Conservation (phyloP, 345 rosid species). For the Cardiospermum halicacabum region DNA sequence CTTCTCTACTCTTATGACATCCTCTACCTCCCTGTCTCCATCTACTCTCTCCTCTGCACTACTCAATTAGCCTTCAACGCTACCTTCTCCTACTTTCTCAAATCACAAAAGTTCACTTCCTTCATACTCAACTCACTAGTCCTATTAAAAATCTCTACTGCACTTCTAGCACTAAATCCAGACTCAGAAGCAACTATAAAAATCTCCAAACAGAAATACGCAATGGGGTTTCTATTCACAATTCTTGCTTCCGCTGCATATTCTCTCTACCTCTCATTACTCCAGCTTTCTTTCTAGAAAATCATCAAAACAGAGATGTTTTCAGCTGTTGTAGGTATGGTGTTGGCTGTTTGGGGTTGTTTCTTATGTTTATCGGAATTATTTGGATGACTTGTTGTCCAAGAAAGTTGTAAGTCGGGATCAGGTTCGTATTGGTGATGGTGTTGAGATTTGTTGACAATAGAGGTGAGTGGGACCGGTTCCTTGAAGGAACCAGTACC, state of each 20-base stretch:
- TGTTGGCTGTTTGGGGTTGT: conserved; percentile 40
- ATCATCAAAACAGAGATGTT: conserved; percentile 18
- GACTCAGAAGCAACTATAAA: conserved; percentile 1
- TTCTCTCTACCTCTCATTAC: conserved; percentile 21
- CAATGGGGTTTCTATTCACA: conserved; percentile 31
- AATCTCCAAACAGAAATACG: conserved; percentile 14
- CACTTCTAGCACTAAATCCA: conserved; percentile 21
- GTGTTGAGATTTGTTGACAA: conserved; percentile 23
- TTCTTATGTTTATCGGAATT: conserved; percentile 37
- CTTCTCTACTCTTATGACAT: conserved; percentile 24
- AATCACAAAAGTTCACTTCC: conserved; percentile 34
- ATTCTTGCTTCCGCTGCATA: conserved; percentile 24
- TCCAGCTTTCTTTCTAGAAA: conserved; percentile 25
- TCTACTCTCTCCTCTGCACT: conserved; percentile 28
- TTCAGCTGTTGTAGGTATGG: conserved; percentile 25
- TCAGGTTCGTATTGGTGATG: conserved; percentile 2
- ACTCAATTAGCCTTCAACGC: conserved; percentile 35
- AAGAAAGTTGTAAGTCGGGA: neutral
- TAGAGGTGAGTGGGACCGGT: no score
- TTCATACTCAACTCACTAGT: conserved; percentile 24
- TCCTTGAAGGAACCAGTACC: no score
- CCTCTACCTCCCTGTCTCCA: conserved; percentile 34
- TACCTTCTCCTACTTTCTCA: conserved; percentile 34
- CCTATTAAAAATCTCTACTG: conserved; percentile 33
- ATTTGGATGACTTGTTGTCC: conserved; percentile 25